Evolutionary conservation across 768 basidiomycete species (phyloP), one percentile per base, ranked within the genome.

Genomic region (Hemileccinum rubropunctum): DNA sequence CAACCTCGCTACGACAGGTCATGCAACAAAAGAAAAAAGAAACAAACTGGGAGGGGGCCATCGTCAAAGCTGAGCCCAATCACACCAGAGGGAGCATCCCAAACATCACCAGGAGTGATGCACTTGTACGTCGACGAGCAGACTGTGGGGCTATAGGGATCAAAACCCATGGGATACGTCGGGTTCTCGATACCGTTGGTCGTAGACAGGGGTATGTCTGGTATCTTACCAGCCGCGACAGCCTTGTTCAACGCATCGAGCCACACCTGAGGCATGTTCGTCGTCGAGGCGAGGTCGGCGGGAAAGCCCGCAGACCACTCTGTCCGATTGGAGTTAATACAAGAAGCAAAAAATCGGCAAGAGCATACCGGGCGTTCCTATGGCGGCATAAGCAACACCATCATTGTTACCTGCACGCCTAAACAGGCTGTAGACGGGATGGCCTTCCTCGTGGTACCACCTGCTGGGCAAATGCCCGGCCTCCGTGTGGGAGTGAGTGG

Each of bases 51-150:
- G 14, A 76, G 71, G 0, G 91, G 91, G 0, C 92, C 92, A 60
- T 93, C 91, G 60, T 94, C 91, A 61, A 92, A 92, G 42, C 81
- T 75, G 47, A 81, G 71, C 2, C 73, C 88, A 45, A 90, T 70
- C 45, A 76, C 69, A 8, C 88, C 87, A 27, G 76, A 65, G 0
- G 93, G 92, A 0, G 86, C 88, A 52, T 94, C 81, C 81, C 84
- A 86, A 42, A 90, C 61, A 55, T 91, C 88, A 11, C 77, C 82
- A 4, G 74, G 56, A 36, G 72, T 76, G 45, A 62, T 64, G 65
- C 90, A 93, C 60, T 83, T 79, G 71, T 81, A 84, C 0, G 86
- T 87, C 20, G 85, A 76, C 2, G 91, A 91, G 70, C 92, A 95
- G 53, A 95, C 76, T 7, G 73, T 56, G 8, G 75, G 63, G 55